Evolutionary conservation across 2,329 filamentous ascomycete species (phyloP).

Genomic region (Exophiala spinifera): DNA sequence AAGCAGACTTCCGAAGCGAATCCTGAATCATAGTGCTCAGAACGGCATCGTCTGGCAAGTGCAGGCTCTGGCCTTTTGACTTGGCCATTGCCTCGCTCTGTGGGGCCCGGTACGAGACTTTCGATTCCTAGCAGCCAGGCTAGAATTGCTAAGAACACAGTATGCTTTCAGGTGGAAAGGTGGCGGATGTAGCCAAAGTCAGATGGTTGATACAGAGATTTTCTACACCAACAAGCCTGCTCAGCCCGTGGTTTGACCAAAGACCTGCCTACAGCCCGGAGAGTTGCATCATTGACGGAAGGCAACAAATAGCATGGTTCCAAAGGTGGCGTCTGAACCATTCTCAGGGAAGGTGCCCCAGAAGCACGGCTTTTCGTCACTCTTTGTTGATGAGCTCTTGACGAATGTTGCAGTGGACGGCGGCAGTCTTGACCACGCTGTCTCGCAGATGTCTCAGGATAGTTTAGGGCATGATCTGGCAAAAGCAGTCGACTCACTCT

Average conservation of each 20-base stretch:
- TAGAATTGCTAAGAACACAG: neutral
- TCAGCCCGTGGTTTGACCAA: conserved; percentile 11
- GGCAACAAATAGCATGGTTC: conserved; percentile 14
- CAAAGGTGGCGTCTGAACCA: conserved; percentile 14
- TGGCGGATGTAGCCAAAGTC: neutral
- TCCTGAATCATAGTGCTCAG: conserved; percentile 6
- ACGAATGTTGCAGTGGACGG: too few relatives aligned
- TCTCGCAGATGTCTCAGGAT: too few relatives aligned
- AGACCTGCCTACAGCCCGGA: conserved; percentile 13
- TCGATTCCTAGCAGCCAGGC: too few relatives aligned
- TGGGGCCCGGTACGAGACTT: too few relatives aligned
- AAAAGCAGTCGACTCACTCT: too few relatives aligned
- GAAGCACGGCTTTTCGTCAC: neutral
- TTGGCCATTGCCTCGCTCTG: conserved; percentile 15
- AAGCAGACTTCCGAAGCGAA: neutral
- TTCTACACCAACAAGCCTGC: conserved; percentile 13
- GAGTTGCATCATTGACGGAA: conserved; percentile 19
- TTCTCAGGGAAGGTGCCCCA: conserved; percentile 3
- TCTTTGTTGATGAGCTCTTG: too few relatives aligned
- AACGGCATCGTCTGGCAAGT: conserved; percentile 1
- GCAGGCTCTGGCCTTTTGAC: conserved; percentile 19
- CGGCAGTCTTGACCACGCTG: too few relatives aligned
- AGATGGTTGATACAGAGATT: conserved; percentile 6
- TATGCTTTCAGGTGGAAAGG: neutral
- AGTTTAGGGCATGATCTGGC: too few relatives aligned